Base-by-base conservation (phyloP, 108 stramenopile genomes). In the Mediolabrus comicus region DNA sequence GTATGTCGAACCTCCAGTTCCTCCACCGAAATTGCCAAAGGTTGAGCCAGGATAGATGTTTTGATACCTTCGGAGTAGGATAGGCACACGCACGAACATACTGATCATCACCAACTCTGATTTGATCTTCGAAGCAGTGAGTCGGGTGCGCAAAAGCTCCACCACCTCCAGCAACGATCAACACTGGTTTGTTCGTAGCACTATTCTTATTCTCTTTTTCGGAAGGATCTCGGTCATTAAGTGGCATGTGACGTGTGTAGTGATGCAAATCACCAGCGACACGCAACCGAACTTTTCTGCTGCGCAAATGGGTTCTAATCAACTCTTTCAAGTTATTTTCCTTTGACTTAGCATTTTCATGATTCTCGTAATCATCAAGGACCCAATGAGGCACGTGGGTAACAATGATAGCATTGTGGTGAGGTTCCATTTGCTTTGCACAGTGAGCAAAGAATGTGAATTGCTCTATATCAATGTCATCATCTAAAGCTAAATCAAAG, bases 241-340 rank as follows among this genome's bases (percentile, higher is more conserved):
- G 26, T 39, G 86, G 80, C 62, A 80, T 65, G 39, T 87, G 82
- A 2, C 86, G 39, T 16, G 84, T 87, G 55, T 87, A 87, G 62
- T 87, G 82, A 53, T 87, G 86, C 6, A 87, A 69, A 57, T 87
- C 86, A 14, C 86, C 86, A 34, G 86, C 84, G 26, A 87, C 56
- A 8, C 86, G 71, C 24, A 80, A 52, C 57, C 75, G 63, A 12
- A 87, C 86, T 24, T 49, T 49, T 54, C 67, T 75, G 24, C 82
- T 79, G 2, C 69, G 55, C 9, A 87, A 67, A 71, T 87, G 84
- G 26, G 73, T 70, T 28, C 65, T 62, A 41, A 83, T 72, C 26
- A 87, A 67, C 79, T 87, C 84, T 24, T 41, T 71, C 59, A 87
- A 46, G 56, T 87, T 80, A 13, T 59, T 55, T 43, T 84, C 84